phyloP scores from a whole-genome alignment of 192 early-diverging fungal genomes.

The Coemansia sp. region DNA sequence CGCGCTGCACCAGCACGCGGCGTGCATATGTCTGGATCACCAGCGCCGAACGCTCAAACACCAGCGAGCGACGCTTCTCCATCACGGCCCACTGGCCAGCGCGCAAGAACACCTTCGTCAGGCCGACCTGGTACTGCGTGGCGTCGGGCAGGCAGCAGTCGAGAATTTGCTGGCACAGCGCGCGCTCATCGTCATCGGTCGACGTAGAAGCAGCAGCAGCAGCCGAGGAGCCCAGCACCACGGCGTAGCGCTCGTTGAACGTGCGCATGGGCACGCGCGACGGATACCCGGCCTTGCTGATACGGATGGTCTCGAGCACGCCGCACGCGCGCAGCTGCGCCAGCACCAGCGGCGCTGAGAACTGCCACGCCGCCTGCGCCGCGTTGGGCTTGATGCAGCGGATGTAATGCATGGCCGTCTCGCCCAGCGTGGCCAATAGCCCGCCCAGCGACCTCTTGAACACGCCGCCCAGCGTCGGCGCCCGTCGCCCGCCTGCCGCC shows the following conservation, averaged over 20 bases:
- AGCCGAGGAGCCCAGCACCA: background rate
- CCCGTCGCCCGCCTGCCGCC: conserved; percentile 23
- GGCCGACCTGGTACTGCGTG: conserved; percentile 92
- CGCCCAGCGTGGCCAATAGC: conserved; percentile 90
- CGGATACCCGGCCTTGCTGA: conserved; percentile 96
- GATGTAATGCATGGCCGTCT: conserved; percentile 94
- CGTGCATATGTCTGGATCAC: conserved; percentile 77
- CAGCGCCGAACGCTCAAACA: conserved; percentile 72
- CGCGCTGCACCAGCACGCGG: conserved; percentile 59
- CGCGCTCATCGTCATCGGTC: conserved; percentile 54
- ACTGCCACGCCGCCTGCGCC: conserved; percentile 83
- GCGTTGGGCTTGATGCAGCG: conserved; percentile 99
- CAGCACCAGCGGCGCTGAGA: conserved; percentile 93
- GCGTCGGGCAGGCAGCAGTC: conserved; percentile 59
- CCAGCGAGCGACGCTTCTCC: conserved; percentile 86
- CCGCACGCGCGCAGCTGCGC: conserved; percentile 94
- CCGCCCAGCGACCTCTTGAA: conserved; percentile 74
- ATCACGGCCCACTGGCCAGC: conserved; percentile 70
- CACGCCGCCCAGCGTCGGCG: conserved; percentile 47
- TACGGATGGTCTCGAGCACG: conserved; percentile 98
- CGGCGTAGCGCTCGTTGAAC: conserved; percentile 77
- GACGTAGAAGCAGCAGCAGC: too few species aligned
- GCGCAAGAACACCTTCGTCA: conserved; percentile 97
- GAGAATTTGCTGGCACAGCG: conserved; percentile 62
- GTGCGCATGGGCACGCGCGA: conserved; percentile 83